A percentile compares a stretch with the other conserved stretches of the same genome.
These are phyloP conservation scores for Vanderwaltozyma yarrowii DNA, from an alignment of 805 yeast genomes.

Conservation along the genomic window DNA sequence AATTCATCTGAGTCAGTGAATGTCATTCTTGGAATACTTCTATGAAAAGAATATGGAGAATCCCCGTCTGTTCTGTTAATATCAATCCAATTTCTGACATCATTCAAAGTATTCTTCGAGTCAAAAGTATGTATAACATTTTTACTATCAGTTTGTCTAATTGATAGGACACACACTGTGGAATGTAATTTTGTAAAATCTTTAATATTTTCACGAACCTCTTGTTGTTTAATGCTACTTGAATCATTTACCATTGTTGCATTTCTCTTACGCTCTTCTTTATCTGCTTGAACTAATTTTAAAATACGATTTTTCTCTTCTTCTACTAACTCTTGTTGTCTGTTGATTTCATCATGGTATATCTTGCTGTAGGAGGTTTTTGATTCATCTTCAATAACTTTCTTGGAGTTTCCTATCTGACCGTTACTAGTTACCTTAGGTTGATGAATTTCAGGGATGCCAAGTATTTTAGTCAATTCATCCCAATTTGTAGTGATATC, in stretches of 20 bases:
- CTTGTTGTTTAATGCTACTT: conserved; percentile 3
- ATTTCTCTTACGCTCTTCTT: conserved; percentile 9
- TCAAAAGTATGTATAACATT: conserved; percentile 40
- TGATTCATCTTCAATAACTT: conserved; percentile 9
- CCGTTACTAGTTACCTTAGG: no score
- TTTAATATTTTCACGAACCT: conserved; percentile 18
- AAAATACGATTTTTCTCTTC: conserved; percentile 49
- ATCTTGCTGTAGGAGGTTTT: conserved; percentile 11
- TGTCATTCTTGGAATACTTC: conserved; percentile 48
- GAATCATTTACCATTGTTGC: neutral
- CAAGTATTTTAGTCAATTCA: no score
- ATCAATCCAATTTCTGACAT: conserved; percentile 53
- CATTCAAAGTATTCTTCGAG: conserved; percentile 34
- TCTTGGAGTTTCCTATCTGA: no score
- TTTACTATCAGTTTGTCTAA: conserved; percentile 55
- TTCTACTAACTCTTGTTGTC: conserved; percentile 24
- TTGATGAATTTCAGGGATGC: no score
- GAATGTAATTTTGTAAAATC: conserved; percentile 11
- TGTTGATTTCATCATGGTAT: conserved; percentile 25
- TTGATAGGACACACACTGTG: conserved; percentile 33
- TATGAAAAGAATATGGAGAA: conserved; percentile 37
- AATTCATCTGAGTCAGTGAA: conserved; percentile 57
- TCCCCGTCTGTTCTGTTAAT: conserved; percentile 38
- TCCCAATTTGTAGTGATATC: no score
- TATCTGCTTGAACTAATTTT: conserved; percentile 30